Evolutionary conservation across 2,329 filamentous ascomycete genomes (phyloP).

Genomic region (Phoma sp.): DNA sequence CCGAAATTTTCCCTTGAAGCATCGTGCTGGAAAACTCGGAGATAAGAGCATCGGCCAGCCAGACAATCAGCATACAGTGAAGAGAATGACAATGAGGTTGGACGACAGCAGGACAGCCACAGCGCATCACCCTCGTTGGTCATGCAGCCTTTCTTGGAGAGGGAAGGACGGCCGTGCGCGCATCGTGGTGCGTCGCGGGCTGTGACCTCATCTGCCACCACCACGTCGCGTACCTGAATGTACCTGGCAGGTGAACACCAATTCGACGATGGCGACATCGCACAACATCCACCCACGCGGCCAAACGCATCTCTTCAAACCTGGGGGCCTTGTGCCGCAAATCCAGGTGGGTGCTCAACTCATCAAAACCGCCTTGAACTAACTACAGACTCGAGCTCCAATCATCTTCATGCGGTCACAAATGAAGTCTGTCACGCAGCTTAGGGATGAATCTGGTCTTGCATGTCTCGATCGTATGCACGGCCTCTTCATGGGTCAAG

Average conservation of each 20-base stretch:
- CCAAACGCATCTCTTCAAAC: not conserved
- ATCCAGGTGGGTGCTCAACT: not conserved
- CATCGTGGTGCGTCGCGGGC: conserved; percentile 2
- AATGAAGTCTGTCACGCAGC: conserved; percentile 14
- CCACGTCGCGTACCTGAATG: conserved; percentile 27
- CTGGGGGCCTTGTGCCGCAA: conserved; percentile 7
- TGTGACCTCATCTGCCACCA: conserved; percentile 20
- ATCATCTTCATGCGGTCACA: not conserved
- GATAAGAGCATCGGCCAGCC: conserved; percentile 24
- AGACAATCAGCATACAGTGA: conserved; percentile 19
- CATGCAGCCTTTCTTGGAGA: conserved; percentile 21
- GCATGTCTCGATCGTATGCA: conserved; percentile 29
- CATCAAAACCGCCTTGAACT: not conserved
- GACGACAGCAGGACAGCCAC: conserved; percentile 19
- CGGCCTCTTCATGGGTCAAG: conserved; percentile 19
- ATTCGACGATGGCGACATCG: conserved; percentile 11
- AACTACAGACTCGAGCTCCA: not conserved
- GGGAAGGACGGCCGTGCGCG: conserved; percentile 22
- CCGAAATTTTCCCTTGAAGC: conserved; percentile 16
- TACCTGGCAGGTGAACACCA: conserved; percentile 23
- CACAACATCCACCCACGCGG: conserved; percentile 8
- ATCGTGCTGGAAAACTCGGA: conserved; percentile 22
- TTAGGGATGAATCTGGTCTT: conserved; percentile 10
- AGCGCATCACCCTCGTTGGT: conserved; percentile 17
- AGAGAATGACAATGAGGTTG: conserved; percentile 11